Evolutionary conservation across 202 grass and related monocot species (phyloP).

Genomic region (Setaria italica): DNA sequence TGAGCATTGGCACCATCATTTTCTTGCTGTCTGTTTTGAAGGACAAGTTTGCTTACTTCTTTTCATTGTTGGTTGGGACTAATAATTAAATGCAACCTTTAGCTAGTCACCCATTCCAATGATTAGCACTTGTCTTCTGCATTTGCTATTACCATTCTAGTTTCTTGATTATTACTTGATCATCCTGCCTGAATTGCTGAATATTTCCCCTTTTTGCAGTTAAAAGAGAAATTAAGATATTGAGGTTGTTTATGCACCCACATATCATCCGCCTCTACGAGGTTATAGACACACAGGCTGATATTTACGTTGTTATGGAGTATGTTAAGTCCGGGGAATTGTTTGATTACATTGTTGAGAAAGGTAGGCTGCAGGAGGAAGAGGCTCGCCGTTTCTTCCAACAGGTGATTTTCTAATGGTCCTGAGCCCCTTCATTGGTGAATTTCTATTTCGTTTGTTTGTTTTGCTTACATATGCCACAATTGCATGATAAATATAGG

Average conservation of each 20-base stretch:
- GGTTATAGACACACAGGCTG: slow-evolving; percentile 83
- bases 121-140: not conserved
- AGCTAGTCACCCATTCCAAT: not conserved
- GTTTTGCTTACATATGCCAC: slow-evolving; percentile 3
- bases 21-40: not conserved
- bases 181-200: slow-evolving; percentile 18
- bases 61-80: not conserved
- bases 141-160: slow-evolving; percentile 19
- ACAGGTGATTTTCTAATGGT: slow-evolving; percentile 52
- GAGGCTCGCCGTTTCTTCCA: slow-evolving; percentile 94
- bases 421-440: not conserved
- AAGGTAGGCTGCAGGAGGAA: slow-evolving; percentile 86
- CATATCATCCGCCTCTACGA: slow-evolving; percentile 98
- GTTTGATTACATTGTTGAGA: slow-evolving; percentile 99
- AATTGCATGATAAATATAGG: slow-evolving; percentile 19
- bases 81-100: slow-evolving; percentile 7
- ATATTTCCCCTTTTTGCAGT: slow-evolving; percentile 61
- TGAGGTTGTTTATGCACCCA: slow-evolving; percentile 94
- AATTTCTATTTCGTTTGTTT: slow-evolving; percentile 3
- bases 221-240: slow-evolving; percentile 96
- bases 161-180: slow-evolving; percentile 22
- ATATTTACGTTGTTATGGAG: slow-evolving; percentile 94
- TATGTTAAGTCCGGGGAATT: slow-evolving; percentile 96
- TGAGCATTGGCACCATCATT: not conserved
- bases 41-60: not conserved